Base-by-base conservation (phyloP, 2,329 filamentous ascomycete species). In the Plectosphaerella cucumerina region DNA sequence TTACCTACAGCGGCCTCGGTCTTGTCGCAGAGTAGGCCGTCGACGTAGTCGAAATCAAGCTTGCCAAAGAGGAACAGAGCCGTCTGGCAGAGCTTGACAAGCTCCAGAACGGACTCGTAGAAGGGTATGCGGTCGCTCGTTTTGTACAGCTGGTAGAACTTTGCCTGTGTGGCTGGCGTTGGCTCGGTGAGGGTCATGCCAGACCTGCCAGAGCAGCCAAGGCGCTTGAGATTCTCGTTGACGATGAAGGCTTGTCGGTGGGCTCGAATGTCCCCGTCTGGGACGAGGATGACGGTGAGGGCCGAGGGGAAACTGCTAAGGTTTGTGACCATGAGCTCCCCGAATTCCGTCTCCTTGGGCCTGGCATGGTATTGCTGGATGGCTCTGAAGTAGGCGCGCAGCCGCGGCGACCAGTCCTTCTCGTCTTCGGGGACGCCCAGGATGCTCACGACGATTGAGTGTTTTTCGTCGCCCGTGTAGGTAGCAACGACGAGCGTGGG, bases 401-500 rank as follows among this genome's bases (percentile, higher is more conserved):
- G 70, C 54, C 87, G 81, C 2, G 84, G 80, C 3, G 91, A 93
- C 92, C 93, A 97, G 41, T 80, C 73, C 9, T 73, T 77, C 66
- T 95, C 87, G 61, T 97, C 87, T 12, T 82, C 84, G 1, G 93
- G 92, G 6, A 97, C 86, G 47, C 85, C 86, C 44, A 97, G 73
- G 10, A 97, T 86, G 4, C 87, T 86, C 5, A 90, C 91, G 9
- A 87, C 71, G n/a, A 96, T 84, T 1, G 77, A 81, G 66, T 96
- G 88, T 33, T 84, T 84, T 33, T 83, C 77, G 60, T 97, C 91
- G 50, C 93, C 94, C 0, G 93, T 97, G 64, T 94, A 97, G 3
- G 92, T 96, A 41, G 88, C 89, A 57, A 97, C 95, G 47, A 96
- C 82, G 56, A 96, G 89, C 15, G 93, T 97, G 1, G 93, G 93